Evolutionary conservation across 306 rosid species (phyloP).

Genomic region (Alnus rubra): DNA sequence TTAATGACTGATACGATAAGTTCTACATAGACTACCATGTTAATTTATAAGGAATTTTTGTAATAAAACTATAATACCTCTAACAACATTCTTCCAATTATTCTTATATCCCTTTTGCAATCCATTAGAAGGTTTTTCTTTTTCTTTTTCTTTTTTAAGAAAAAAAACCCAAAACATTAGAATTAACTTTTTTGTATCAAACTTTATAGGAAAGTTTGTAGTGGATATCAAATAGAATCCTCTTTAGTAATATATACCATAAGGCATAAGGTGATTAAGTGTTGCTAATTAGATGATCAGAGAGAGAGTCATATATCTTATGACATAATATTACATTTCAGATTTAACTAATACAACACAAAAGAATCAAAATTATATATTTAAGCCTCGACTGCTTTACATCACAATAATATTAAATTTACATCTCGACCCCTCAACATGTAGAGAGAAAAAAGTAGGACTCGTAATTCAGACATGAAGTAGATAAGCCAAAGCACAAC

Average conservation of each 20-base stretch:
- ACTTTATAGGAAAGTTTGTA: background rate
- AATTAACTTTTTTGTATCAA: too few relatives aligned
- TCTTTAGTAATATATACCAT: background rate
- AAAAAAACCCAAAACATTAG: too few relatives aligned
- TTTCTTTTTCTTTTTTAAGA: too few relatives aligned
- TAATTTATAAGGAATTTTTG: too few relatives aligned
- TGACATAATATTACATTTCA: background rate
- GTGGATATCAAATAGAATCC: background rate
- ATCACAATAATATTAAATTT: background rate
- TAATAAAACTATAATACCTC: too few relatives aligned
- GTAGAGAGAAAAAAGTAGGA: constrained; percentile 8
- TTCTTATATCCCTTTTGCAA: too few relatives aligned
- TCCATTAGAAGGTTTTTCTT: too few relatives aligned
- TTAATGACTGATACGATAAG: too few relatives aligned
- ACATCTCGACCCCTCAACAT: constrained; percentile 7
- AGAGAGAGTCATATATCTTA: background rate
- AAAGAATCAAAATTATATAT: background rate
- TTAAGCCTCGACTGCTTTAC: constrained; percentile 8
- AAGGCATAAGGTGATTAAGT: too few relatives aligned
- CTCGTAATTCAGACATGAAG: background rate
- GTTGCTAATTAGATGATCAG: background rate
- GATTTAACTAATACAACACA: background rate
- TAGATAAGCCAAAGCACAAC: background rate
- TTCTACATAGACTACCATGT: too few relatives aligned
- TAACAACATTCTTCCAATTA: too few relatives aligned